phyloP scores from a whole-genome alignment of 1,284 basidiomycete genomes.

The Melampsora americana region DNA sequence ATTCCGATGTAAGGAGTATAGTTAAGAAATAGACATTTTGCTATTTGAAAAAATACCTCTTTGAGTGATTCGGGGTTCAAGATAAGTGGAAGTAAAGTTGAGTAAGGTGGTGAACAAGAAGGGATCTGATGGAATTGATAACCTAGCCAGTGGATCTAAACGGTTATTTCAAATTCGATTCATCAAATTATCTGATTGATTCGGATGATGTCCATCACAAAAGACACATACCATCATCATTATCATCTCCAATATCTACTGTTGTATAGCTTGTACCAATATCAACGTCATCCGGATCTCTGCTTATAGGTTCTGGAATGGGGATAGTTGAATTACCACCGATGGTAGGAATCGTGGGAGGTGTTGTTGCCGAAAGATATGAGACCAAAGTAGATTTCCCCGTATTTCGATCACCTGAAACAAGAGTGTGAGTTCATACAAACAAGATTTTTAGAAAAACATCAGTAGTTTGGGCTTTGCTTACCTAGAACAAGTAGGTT shows the following conservation, averaged over 20 bases:
- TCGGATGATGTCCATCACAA: too few relatives aligned
- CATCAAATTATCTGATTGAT: not conserved
- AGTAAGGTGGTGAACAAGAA: constrained; percentile 43
- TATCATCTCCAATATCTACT: constrained; percentile 77
- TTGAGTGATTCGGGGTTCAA: constrained; percentile 46
- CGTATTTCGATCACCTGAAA: constrained; percentile 64
- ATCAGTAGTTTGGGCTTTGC: not conserved
- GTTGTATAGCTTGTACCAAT: constrained; percentile 84
- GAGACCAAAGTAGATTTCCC: constrained; percentile 72
- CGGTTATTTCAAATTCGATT: not conserved
- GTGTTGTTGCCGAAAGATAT: constrained; percentile 60
- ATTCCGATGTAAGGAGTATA: not conserved
- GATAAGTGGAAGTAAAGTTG: constrained; percentile 44
- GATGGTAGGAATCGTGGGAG: constrained; percentile 62
- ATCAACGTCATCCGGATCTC: constrained; percentile 57
- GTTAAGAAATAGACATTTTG: constrained; percentile 32
- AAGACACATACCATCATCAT: constrained; percentile 71
- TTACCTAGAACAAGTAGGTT: constrained; percentile 34
- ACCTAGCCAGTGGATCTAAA: constrained; percentile 41
- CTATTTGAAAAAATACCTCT: constrained; percentile 35
- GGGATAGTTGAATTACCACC: constrained; percentile 59
- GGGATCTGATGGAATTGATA: constrained; percentile 43
- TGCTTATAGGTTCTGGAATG: constrained; percentile 43
- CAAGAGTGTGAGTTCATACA: not conserved
- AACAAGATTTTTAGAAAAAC: not conserved